Conservation (phyloP, 2,329 filamentous ascomycete genomes). For the Neonectria ditissima region DNA sequence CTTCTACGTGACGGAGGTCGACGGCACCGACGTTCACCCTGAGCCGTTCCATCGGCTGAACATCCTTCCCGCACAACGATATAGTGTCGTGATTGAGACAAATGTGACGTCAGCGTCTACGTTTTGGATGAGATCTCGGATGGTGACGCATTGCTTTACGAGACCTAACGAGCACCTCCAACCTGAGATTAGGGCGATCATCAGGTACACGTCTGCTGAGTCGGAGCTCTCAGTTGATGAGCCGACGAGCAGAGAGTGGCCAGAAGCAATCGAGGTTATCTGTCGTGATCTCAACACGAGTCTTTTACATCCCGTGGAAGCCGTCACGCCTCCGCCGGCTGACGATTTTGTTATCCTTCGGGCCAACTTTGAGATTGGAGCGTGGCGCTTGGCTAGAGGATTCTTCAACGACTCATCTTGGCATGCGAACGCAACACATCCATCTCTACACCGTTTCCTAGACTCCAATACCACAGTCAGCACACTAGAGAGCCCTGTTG, state of each 20-base stretch:
- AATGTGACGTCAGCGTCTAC: constrained; percentile 64
- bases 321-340: constrained; percentile 51
- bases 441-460: constrained; percentile 52
- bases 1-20: constrained; percentile 75
- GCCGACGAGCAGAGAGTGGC: constrained; percentile 61
- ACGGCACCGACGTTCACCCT: constrained; percentile 75
- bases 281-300: constrained; percentile 67
- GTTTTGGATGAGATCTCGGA: constrained; percentile 73
- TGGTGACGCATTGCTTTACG: constrained; percentile 55
- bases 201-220: constrained; percentile 43
- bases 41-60: constrained; percentile 70
- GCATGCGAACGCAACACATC: constrained; percentile 52
- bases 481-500: constrained; percentile 30
- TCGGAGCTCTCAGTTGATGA: constrained; percentile 4
- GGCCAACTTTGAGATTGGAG: constrained; percentile 67
- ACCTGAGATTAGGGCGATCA: constrained; percentile 46
- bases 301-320: constrained; percentile 54
- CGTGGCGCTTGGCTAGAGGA: constrained; percentile 64
- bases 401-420: constrained; percentile 67
- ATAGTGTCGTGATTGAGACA: constrained; percentile 73
- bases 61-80: constrained; percentile 77
- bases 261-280: constrained; percentile 58
- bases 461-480: constrained; percentile 37
- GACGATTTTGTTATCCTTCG: constrained; percentile 59
- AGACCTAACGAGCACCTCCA: constrained; percentile 47